Evolutionary conservation across 2,329 filamentous ascomycete genomes (phyloP).

Genomic region (Paracamarosporium sp.): DNA sequence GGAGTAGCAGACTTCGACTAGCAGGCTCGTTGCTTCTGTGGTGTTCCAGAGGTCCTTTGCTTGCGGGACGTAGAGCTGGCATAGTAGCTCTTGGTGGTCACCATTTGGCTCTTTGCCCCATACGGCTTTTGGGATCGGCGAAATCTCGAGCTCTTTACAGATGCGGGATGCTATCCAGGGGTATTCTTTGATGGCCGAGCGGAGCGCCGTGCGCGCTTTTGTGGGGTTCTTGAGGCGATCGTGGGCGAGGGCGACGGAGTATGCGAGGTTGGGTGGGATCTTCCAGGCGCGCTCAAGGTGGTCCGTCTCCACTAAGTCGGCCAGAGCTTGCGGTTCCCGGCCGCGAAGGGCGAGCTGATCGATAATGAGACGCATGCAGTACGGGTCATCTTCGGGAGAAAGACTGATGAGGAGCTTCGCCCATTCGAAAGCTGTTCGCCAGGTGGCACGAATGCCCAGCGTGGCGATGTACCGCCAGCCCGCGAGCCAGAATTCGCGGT

Average conservation of each 20-base stretch:
- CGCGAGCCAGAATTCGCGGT: slow-evolving; percentile 90
- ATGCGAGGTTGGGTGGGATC: slow-evolving; percentile 73
- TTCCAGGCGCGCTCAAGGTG: slow-evolving; percentile 57
- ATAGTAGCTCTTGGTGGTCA: slow-evolving; percentile 71
- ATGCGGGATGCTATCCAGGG: slow-evolving; percentile 87
- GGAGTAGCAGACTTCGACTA: slow-evolving; percentile 72
- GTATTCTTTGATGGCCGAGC: slow-evolving; percentile 71
- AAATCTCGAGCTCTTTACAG: slow-evolving; percentile 80
- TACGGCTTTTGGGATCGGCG: slow-evolving; percentile 75
- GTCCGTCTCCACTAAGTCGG: slow-evolving; percentile 68
- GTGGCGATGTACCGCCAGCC: slow-evolving; percentile 88
- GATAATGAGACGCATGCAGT: slow-evolving; percentile 79
- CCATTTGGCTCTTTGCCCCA: slow-evolving; percentile 79
- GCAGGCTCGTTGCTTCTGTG: slow-evolving; percentile 70
- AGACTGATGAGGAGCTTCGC: slow-evolving; percentile 81
- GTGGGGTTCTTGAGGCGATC: slow-evolving; percentile 71
- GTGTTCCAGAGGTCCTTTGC: slow-evolving; percentile 88
- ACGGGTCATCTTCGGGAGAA: slow-evolving; percentile 77
- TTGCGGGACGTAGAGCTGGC: slow-evolving; percentile 76
- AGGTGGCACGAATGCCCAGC: slow-evolving; percentile 88
- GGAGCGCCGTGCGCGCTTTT: slow-evolving; percentile 70
- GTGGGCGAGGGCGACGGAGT: slow-evolving; percentile 78
- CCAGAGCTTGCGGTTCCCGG: slow-evolving; percentile 75
- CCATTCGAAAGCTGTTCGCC: slow-evolving; percentile 93
- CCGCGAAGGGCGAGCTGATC: slow-evolving; percentile 86